phyloP scores from a whole-genome alignment of 192 early-diverging fungal species.

The Podila epigama region DNA sequence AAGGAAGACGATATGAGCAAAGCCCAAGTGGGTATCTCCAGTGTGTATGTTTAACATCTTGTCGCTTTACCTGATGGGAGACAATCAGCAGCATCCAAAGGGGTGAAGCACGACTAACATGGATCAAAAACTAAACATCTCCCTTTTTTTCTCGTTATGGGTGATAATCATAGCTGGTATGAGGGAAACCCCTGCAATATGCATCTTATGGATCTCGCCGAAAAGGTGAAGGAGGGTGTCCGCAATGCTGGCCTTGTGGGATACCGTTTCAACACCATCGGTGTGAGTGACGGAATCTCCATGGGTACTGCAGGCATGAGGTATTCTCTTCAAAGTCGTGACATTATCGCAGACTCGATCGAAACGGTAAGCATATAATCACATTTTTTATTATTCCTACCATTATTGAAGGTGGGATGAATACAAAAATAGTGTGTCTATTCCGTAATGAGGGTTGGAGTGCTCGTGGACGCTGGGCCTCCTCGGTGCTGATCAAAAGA shows the following conservation, averaged over 20 bases:
- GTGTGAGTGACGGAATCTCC: slow-evolving; percentile 96
- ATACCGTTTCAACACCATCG: slow-evolving; percentile 98
- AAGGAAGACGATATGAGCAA: slow-evolving; percentile 80
- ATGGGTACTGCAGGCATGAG: slow-evolving; percentile 98
- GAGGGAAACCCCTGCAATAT: slow-evolving; percentile 99
- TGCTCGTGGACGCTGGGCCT: background rate
- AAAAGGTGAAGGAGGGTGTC: slow-evolving; percentile 93
- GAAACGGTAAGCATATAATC: slow-evolving; percentile 77
- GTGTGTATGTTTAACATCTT: slow-evolving; percentile 76
- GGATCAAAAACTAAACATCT: background rate
- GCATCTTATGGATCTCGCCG: slow-evolving; percentile 92
- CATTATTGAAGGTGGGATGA: background rate
- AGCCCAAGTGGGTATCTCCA: slow-evolving; percentile 96
- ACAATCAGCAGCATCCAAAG: background rate
- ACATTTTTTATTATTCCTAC: background rate
- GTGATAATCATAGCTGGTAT: slow-evolving; percentile 94
- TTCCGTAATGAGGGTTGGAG: background rate
- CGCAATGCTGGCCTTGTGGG: slow-evolving; percentile 88
- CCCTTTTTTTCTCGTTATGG: slow-evolving; percentile 3
- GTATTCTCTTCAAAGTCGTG: slow-evolving; percentile 95
- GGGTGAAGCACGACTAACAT: background rate
- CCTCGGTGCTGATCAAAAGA: background rate
- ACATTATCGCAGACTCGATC: slow-evolving; percentile 99
- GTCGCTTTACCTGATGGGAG: background rate
- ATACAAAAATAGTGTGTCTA: background rate